Percentiles rank a stretch among this genome's conserved stretches.
Conservation (phyloP, 192 early-diverging fungal species). For the Coemansia sp. region DNA sequence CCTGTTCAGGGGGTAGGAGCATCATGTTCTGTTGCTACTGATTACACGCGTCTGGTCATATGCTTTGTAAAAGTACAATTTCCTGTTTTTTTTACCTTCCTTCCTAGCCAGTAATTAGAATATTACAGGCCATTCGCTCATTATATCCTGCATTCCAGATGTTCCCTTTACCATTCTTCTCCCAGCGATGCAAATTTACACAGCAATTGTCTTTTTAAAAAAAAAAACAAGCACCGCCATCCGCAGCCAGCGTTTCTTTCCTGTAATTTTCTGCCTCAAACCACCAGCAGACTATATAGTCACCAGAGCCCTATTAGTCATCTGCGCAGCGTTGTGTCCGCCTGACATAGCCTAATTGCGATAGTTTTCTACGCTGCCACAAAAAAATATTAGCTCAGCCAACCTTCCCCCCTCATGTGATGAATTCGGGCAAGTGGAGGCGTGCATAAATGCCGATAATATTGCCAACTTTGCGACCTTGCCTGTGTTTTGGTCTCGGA, state of each 20-base stretch:
- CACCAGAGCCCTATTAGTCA: conserved; percentile 8
- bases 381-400: background rate
- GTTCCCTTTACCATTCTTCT: background rate
- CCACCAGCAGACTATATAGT: conserved; percentile 6
- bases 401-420: background rate
- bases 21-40: conserved; percentile 1
- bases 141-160: background rate
- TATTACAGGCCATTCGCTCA: background rate
- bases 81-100: background rate
- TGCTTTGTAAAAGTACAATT: background rate
- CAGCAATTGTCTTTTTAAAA: no score
- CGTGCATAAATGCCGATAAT: conserved; percentile 14
- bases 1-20: conserved; percentile 2
- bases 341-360: conserved; percentile 32
- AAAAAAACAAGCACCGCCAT: background rate
- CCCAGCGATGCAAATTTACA: background rate
- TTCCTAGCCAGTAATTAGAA: background rate
- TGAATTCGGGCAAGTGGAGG: background rate
- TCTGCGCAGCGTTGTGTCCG: background rate
- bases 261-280: background rate
- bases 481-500: background rate
- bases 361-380: conserved; percentile 20
- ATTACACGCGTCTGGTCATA: conserved; percentile 7
- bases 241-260: background rate
- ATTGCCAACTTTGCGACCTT: conserved; percentile 6